phyloP scores from a whole-genome alignment of 345 rosid genomes.

The Stellera chamaejasme region DNA sequence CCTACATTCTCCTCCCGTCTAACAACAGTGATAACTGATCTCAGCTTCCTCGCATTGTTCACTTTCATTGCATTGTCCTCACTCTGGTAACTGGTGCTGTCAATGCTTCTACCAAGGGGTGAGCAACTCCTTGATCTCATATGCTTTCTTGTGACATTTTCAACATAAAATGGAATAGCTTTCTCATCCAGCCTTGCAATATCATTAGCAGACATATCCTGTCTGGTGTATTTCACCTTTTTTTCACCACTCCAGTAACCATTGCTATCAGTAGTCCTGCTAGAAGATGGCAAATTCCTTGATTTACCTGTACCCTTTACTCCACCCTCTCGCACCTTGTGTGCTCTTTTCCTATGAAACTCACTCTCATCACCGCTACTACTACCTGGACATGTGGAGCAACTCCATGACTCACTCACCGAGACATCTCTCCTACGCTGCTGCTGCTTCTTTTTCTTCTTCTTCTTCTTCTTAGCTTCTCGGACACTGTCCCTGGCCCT shows the following conservation, averaged over 20 bases:
- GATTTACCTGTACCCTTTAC: slow-evolving; percentile 11
- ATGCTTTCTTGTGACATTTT: slow-evolving; percentile 14
- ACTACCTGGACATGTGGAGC: slow-evolving; percentile 28
- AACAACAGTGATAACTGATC: slow-evolving; percentile 44
- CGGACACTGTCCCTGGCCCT: slow-evolving; percentile 22
- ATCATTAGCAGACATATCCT: no score
- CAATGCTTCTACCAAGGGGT: slow-evolving; percentile 17
- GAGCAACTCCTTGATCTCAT: slow-evolving; percentile 31
- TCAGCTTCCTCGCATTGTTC: slow-evolving; percentile 34
- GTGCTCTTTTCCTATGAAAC: slow-evolving; percentile 23
- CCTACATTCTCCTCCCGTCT: slow-evolving; percentile 18
- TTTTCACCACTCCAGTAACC: no score
- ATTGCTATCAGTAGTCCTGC: no score
- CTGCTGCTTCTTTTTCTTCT: slow-evolving; percentile 18
- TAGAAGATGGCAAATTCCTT: slow-evolving; percentile 4
- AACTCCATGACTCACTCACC: slow-evolving; percentile 32
- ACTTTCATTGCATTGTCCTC: slow-evolving; percentile 27
- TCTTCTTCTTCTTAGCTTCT: not conserved
- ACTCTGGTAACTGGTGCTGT: slow-evolving; percentile 20
- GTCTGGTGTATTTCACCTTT: no score
- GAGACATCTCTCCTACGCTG: slow-evolving; percentile 33
- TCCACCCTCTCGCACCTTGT: slow-evolving; percentile 26
- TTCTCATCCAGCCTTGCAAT: no score
- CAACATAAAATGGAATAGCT: slow-evolving; percentile 3
- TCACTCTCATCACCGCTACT: slow-evolving; percentile 32